Conservation (phyloP, 495 filamentous ascomycete species). For the Aspergillus heteromorphus region DNA sequence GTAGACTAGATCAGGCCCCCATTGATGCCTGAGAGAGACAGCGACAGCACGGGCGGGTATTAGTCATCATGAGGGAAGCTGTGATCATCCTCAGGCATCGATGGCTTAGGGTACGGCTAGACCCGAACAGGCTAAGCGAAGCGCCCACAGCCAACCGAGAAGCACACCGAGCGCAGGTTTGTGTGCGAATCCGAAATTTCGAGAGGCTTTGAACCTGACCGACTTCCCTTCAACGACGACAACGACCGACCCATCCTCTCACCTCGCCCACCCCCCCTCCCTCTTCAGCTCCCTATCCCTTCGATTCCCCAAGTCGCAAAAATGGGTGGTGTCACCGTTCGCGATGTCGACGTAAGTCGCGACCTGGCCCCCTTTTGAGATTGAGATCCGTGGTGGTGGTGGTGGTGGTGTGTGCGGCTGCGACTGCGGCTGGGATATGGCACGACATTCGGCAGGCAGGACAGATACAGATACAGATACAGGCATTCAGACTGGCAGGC, state of each 20-base stretch:
- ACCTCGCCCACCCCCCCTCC: conserved; percentile 28
- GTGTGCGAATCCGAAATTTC: conserved; percentile 40
- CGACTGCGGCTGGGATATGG: conserved; percentile 8
- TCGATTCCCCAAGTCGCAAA: conserved; percentile 50
- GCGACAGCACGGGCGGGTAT: background rate
- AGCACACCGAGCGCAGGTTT: conserved; percentile 18
- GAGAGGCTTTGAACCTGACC: conserved; percentile 35
- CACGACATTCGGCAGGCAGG: background rate
- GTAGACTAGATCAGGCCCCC: background rate
- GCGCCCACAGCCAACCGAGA: conserved; percentile 37
- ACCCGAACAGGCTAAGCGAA: conserved; percentile 41
- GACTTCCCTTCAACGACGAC: conserved; percentile 36
- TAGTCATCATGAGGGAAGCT: background rate
- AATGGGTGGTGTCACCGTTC: conserved; percentile 83
- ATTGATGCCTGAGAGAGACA: background rate
- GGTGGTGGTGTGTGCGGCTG: conserved; percentile 14
- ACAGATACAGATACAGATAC: background rate
- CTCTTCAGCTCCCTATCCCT: conserved; percentile 31
- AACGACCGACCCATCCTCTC: conserved; percentile 32
- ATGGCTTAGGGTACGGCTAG: conserved; percentile 40
- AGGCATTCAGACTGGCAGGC: too few species aligned
- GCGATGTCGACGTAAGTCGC: conserved; percentile 82
- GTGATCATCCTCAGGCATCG: conserved; percentile 14
- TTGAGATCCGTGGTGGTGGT: too few species aligned
- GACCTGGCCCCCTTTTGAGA: conserved; percentile 23